These are phyloP conservation scores for Trichophyton simii DNA, from an alignment of 2,329 filamentous ascomycete genomes.

Conservation along the genomic window DNA sequence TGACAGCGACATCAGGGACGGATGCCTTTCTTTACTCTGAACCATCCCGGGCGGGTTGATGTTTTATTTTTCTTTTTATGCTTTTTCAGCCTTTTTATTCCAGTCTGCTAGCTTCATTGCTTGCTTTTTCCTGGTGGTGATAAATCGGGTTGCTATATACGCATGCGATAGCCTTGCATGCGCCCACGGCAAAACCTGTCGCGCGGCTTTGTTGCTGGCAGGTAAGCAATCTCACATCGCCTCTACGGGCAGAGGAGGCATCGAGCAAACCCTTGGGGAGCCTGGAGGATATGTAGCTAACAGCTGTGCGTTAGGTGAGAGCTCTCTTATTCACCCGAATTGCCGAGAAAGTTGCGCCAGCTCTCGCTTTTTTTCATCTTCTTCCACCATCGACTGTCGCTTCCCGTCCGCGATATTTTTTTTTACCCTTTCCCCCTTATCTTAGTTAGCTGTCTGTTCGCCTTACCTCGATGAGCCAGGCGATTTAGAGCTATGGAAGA, in stretches of 20 bases:
- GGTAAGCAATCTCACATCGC: background rate
- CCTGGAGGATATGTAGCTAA: background rate
- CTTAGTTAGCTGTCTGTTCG: background rate
- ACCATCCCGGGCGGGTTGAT: background rate
- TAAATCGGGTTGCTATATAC: constrained; percentile 4
- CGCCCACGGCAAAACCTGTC: background rate
- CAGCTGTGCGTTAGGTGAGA: background rate
- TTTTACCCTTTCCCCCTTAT: background rate
- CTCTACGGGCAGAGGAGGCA: background rate
- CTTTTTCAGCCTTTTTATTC: background rate
- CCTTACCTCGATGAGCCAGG: background rate
- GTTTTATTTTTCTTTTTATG: background rate
- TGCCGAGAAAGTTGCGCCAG: background rate
- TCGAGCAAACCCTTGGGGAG: background rate
- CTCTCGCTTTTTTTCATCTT: background rate
- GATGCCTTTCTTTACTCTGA: too few species aligned
- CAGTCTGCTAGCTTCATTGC: background rate
- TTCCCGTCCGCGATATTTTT: background rate
- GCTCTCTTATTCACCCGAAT: background rate
- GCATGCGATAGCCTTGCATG: constrained; percentile 5
- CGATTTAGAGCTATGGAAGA: constrained; percentile 7
- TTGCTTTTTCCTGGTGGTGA: background rate
- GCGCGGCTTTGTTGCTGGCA: background rate
- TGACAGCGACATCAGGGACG: too few species aligned
- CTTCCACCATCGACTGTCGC: too few species aligned